Percentiles rank a stretch among this genome's conserved stretches.
Evolutionary conservation across 2,329 filamentous ascomycete species (phyloP).

Genomic region (Trichoderma sp.): DNA sequence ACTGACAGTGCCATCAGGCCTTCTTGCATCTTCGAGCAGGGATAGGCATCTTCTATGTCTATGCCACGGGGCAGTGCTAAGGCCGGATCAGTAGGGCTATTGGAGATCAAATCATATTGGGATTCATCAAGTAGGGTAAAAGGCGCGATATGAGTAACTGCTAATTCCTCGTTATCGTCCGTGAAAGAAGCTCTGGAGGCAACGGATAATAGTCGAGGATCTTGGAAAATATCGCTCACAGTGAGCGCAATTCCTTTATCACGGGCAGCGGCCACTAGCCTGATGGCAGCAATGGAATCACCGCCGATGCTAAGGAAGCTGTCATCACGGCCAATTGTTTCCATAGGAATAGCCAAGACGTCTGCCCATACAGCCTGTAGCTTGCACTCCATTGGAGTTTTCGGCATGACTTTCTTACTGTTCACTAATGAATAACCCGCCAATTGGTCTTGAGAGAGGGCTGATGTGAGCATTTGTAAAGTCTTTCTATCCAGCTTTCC

Average conservation of each 20-base stretch:
- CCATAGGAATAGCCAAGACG: not conserved
- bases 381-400: not conserved
- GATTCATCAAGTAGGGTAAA: not conserved
- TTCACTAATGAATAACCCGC: not conserved
- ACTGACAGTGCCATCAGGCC: not conserved
- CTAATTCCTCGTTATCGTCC: not conserved
- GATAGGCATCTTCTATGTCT: not conserved
- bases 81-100: not conserved
- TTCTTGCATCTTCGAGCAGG: not conserved
- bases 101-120: not conserved
- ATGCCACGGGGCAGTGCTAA: not conserved
- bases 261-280: slow-evolving; percentile 6
- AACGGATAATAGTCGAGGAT: not conserved
- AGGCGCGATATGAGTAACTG: not conserved
- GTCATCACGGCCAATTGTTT: slow-evolving; percentile 21
- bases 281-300: slow-evolving; percentile 39
- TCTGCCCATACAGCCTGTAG: slow-evolving; percentile 3
- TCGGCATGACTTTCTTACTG: not conserved
- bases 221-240: not conserved
- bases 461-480: not conserved
- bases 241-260: not conserved
- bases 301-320: slow-evolving; percentile 46
- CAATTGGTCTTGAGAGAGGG: not conserved
- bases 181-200: not conserved
- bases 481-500: slow-evolving; percentile 17